Evolutionary conservation across 2,329 filamentous ascomycete species (phyloP), one percentile per base, ranked within the genome.

Genomic region (Xylariales sp.): DNA sequence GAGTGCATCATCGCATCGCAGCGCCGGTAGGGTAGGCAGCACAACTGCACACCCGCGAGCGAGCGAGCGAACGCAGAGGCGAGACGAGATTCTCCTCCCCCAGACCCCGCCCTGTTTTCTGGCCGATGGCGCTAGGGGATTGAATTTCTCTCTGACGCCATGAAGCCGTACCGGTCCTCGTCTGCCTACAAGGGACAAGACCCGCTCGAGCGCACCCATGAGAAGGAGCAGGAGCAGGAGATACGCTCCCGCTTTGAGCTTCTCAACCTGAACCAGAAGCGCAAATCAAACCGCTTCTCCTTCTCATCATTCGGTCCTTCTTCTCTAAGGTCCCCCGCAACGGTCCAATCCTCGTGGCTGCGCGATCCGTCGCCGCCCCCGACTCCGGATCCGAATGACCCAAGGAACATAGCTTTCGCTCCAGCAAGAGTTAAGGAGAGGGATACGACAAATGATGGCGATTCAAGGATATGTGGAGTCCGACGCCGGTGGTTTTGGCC

Each of bases 401-500:
- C n/a, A n/a, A n/a, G n/a, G n/a, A n/a, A n/a, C n/a, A n/a, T n/a
- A n/a, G n/a, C n/a, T n/a, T n/a, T n/a, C n/a, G n/a, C n/a, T n/a
- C n/a, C n/a, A n/a, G n/a, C n/a, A n/a, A n/a, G n/a, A n/a, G n/a
- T n/a, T n/a, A n/a, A n/a, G n/a, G n/a, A n/a, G n/a, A n/a, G n/a
- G n/a, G n/a, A n/a, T n/a, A n/a, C n/a, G n/a, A 35, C 28, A 6
- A 27, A 28, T 7, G 34, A 23, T 10, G 25, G 19, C 8, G 44
- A 51, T 20, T 40, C 45, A 17, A 38, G 43, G 29, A 54, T 50
- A 40, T 50, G 56, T 28, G 54, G 61, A 3, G 23, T 63, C 32
- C 53, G 43, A 35, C 56, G 47, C 37, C 52, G 54, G 18, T 40
- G 54, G 23, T 60, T 69, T 29, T 69, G 61, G 62, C 38, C 47